Evolutionary conservation across 2,329 filamentous ascomycete genomes (phyloP), one percentile per base, ranked within the genome.

Genomic region (Paecilomyces fulvus): DNA sequence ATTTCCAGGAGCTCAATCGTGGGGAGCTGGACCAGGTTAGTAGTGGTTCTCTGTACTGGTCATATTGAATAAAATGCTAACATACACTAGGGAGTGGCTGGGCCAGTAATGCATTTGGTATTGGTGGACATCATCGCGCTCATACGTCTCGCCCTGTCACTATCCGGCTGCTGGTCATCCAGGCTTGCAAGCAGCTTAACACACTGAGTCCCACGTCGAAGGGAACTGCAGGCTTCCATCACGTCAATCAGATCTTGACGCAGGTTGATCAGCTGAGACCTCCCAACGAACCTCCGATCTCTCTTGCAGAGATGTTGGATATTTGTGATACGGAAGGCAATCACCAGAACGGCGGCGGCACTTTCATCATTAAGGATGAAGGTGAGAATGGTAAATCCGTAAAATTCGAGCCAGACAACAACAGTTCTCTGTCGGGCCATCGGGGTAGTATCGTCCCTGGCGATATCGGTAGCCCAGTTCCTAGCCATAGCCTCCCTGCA

Each of bases 291-390:
- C 72, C 79, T 25, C 68, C 76, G 64, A 83, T 77, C 70, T 78
- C 61, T 71, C 84, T 77, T 66, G 80, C 79, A 25, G 92, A 96
- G 65, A 80, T 97, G 64, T 79, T 92, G 43, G 85, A 89, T 56
- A 87, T 95, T 57, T 94, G 89, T 70, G 92, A 97, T 65, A 96
- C 92, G 0, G 90, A 96, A 69, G 94, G 94, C 56, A 95, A 88
- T 65, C 70, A 77, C 1, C 84, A 86, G 58, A 97, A 97, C 65
- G 94, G 94, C 50, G 92, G 92, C 49, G 94, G 94, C n/a, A 87
- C 82, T 25, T 95, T 99, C 67, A 84, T 88, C 31, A 80, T 88
- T 60, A 82, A 80, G 59, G 78, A 80, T 43, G 81, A 83, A 52
- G 76, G 72, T 17, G 33, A 56, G 30, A 63, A 65, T 28, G 71